Percentiles rank a stretch among this genome's conserved stretches.
phyloP scores from a whole-genome alignment of 1,284 basidiomycete species.

The Rhodotorula sp. region DNA sequence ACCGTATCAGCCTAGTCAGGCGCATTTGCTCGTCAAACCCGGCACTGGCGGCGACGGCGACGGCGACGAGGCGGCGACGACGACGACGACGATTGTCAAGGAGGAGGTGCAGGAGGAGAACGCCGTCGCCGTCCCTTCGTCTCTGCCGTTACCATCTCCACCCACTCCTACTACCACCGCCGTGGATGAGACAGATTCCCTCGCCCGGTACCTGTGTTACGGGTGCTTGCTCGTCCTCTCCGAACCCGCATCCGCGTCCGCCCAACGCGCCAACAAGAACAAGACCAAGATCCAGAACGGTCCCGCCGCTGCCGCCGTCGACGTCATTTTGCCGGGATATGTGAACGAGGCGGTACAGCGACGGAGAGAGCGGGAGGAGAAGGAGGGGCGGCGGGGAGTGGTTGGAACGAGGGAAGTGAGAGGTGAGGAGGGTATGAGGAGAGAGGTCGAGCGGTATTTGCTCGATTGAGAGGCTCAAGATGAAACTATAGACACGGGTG shows the following conservation, averaged over 20 bases:
- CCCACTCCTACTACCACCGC: no score
- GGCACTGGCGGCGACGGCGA: background rate
- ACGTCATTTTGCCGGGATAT: constrained; percentile 16
- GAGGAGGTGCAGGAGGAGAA: background rate
- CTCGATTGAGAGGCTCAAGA: constrained; percentile 1
- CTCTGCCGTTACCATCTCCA: no score
- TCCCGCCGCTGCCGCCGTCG: background rate
- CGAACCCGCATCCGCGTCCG: background rate
- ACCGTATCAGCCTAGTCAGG: constrained; percentile 24
- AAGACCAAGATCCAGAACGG: no score
- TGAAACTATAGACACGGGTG: no score
- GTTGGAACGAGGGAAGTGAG: constrained; percentile 3
- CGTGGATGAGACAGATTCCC: background rate
- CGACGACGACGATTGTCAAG: background rate
- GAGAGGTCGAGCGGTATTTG: constrained; percentile 19
- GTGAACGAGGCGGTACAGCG: constrained; percentile 5
- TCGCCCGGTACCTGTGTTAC: constrained; percentile 30
- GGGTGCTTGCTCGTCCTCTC: constrained; percentile 31
- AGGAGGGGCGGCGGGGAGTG: background rate
- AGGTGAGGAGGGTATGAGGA: background rate
- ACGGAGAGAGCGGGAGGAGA: no score
- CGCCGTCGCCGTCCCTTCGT: no score
- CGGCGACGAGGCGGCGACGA: background rate
- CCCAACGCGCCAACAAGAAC: background rate
- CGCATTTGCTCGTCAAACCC: constrained; percentile 10